These are phyloP conservation scores for Fusarium albidum DNA, from an alignment of 2,329 filamentous ascomycete species.

Conservation along the genomic window DNA sequence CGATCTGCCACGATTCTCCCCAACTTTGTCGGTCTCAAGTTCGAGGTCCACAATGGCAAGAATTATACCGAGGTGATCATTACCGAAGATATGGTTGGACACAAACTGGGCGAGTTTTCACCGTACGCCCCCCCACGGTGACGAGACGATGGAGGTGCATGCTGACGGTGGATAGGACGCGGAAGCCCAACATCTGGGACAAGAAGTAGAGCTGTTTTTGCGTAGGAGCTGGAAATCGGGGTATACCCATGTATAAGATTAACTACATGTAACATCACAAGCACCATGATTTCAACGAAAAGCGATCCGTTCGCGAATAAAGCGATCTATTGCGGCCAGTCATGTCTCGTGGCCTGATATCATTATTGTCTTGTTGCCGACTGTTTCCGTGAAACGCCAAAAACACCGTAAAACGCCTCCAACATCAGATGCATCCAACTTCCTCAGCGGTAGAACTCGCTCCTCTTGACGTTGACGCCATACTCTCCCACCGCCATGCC, in stretches of 20 bases:
- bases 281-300: constrained; percentile 24
- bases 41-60: constrained; percentile 93
- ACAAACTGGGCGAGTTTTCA: constrained; percentile 93
- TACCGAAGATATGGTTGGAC: constrained; percentile 95
- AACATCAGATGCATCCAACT: constrained; percentile 19
- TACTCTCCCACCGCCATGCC: constrained; percentile 99
- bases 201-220: constrained; percentile 42
- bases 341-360: constrained; percentile 30
- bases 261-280: constrained; percentile 42
- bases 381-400: constrained; percentile 32
- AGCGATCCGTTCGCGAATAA: constrained; percentile 14
- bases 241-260: constrained; percentile 43
- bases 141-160: background rate
- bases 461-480: constrained; percentile 95
- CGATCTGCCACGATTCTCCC: constrained; percentile 89
- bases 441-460: constrained; percentile 87
- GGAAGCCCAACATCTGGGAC: constrained; percentile 66
- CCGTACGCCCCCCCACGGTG: constrained; percentile 66
- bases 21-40: constrained; percentile 88
- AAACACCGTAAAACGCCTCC: constrained; percentile 36
- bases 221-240: constrained; percentile 29
- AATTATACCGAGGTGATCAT: constrained; percentile 82
- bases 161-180: constrained; percentile 53
- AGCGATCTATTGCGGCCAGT: constrained; percentile 30
- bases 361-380: constrained; percentile 12